These are phyloP conservation scores for Apophysomyces sp. DNA, from an alignment of 371 early-diverging fungal genomes.

Conservation along the genomic window DNA sequence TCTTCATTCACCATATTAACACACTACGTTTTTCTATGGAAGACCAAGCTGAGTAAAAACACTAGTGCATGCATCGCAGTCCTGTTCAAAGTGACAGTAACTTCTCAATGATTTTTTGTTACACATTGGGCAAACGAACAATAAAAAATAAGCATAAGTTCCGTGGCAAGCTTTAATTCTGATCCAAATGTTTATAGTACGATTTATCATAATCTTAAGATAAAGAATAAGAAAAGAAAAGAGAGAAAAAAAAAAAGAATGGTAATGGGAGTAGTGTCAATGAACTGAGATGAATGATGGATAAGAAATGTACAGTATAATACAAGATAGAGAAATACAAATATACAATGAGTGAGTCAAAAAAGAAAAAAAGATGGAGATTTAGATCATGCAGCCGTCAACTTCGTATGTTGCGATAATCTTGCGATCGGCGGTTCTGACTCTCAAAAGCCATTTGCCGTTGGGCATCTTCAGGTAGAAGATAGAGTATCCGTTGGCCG, in stretches of 20 bases:
- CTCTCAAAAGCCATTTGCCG: constrained; percentile 35
- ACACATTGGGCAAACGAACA: too few species aligned
- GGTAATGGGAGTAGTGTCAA: not conserved
- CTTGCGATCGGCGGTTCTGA: constrained; percentile 28
- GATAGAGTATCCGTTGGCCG: constrained; percentile 30
- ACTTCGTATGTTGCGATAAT: constrained; percentile 39
- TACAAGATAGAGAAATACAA: not conserved
- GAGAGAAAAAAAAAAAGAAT: not conserved
- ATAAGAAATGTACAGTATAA: not conserved
- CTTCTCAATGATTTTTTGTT: too few species aligned
- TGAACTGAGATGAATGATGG: not conserved
- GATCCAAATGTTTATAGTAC: too few species aligned
- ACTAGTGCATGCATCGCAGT: too few species aligned
- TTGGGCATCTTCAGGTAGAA: constrained; percentile 37
- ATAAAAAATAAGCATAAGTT: too few species aligned
- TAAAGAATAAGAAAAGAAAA: not conserved
- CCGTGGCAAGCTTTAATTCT: too few species aligned
- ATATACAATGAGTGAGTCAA: too few species aligned
- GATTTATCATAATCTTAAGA: too few species aligned
- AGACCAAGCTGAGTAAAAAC: too few species aligned
- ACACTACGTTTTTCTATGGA: too few species aligned
- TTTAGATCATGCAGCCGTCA: constrained; percentile 35
- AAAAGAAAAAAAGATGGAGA: not conserved
- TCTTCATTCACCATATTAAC: too few species aligned
- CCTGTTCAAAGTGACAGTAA: too few species aligned